phyloP scores from a whole-genome alignment of 352 stramenopile genomes.

The Phytophthora macrochlamydospora region DNA sequence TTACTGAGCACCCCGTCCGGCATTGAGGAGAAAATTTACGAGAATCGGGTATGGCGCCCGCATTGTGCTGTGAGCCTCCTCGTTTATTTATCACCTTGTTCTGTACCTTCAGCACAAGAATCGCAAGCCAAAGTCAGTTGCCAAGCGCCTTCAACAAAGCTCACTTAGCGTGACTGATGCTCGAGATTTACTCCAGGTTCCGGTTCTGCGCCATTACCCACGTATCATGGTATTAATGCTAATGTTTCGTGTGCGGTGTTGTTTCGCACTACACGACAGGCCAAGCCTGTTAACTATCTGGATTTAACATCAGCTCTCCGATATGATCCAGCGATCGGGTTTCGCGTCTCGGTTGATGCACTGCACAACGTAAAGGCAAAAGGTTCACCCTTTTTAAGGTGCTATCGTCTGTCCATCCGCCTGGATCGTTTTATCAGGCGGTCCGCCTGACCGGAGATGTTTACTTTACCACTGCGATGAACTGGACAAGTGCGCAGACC shows the following conservation, averaged over 20 bases:
- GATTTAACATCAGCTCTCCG: slow-evolving; percentile 49
- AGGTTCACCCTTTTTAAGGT: slow-evolving; percentile 55
- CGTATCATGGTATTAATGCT: background rate
- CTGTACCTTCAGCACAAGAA: slow-evolving; percentile 20
- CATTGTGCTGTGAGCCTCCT: too few species aligned
- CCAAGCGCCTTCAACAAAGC: slow-evolving; percentile 30
- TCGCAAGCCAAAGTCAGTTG: slow-evolving; percentile 26
- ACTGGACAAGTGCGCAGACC: slow-evolving; percentile 63
- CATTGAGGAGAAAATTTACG: slow-evolving; percentile 69
- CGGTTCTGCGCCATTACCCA: background rate
- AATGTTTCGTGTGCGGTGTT: background rate
- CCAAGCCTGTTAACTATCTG: slow-evolving; percentile 53
- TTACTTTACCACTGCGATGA: slow-evolving; percentile 62
- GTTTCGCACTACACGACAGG: slow-evolving; percentile 9
- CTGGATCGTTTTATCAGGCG: slow-evolving; percentile 66
- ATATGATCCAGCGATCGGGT: slow-evolving; percentile 66
- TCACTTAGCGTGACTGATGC: slow-evolving; percentile 14
- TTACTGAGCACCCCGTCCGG: slow-evolving; percentile 41
- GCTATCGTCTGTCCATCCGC: slow-evolving; percentile 55
- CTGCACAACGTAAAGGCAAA: slow-evolving; percentile 74
- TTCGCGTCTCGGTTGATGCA: slow-evolving; percentile 68
- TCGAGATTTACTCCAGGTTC: slow-evolving; percentile 39
- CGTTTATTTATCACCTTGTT: background rate
- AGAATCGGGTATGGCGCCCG: slow-evolving; percentile 26
- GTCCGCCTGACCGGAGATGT: slow-evolving; percentile 56